phyloP scores from a whole-genome alignment of 2,329 filamentous ascomycete species.

The Xylaria sp. region DNA sequence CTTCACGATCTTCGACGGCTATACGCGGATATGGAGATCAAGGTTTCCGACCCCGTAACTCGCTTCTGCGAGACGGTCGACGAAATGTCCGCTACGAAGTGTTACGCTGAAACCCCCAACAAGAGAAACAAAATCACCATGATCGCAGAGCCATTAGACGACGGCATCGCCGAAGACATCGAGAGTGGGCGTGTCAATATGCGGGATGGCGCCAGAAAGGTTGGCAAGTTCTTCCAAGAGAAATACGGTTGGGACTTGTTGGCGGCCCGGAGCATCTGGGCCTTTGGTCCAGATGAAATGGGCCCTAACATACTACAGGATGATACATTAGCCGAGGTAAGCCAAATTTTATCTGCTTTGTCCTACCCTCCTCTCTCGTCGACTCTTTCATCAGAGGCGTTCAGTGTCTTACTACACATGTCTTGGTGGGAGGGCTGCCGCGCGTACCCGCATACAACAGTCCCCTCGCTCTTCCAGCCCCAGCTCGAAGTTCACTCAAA shows the following conservation, averaged over 20 bases:
- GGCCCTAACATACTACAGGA: constrained; percentile 97
- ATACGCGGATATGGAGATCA: constrained; percentile 99
- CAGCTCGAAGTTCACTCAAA: constrained; percentile 40
- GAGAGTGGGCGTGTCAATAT: constrained; percentile 91
- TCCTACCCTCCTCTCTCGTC: constrained; percentile 29
- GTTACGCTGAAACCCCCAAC: constrained; percentile 96
- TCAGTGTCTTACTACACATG: constrained; percentile 45
- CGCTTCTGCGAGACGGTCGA: constrained; percentile 98
- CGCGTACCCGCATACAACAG: constrained; percentile 42
- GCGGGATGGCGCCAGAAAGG: constrained; percentile 90
- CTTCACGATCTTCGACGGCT: constrained; percentile 90
- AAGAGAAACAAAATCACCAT: constrained; percentile 99
- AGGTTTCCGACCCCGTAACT: constrained; percentile 97
- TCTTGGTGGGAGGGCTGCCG: constrained; percentile 39
- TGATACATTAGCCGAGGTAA: constrained; percentile 88
- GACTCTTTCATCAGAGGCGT: constrained; percentile 29
- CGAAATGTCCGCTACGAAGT: constrained; percentile 96
- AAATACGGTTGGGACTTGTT: constrained; percentile 97
- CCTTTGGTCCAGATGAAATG: constrained; percentile 94
- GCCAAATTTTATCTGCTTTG: constrained; percentile 46
- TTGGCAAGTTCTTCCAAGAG: constrained; percentile 96
- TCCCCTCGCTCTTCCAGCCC: constrained; percentile 41
- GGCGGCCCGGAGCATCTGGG: constrained; percentile 95
- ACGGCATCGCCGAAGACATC: constrained; percentile 94
- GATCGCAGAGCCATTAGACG: constrained; percentile 94